Percentiles rank a stretch among this genome's conserved stretches.
These are phyloP conservation scores for Xanthoconium separans DNA, from an alignment of 1,284 basidiomycete species.

Conservation along the genomic window DNA sequence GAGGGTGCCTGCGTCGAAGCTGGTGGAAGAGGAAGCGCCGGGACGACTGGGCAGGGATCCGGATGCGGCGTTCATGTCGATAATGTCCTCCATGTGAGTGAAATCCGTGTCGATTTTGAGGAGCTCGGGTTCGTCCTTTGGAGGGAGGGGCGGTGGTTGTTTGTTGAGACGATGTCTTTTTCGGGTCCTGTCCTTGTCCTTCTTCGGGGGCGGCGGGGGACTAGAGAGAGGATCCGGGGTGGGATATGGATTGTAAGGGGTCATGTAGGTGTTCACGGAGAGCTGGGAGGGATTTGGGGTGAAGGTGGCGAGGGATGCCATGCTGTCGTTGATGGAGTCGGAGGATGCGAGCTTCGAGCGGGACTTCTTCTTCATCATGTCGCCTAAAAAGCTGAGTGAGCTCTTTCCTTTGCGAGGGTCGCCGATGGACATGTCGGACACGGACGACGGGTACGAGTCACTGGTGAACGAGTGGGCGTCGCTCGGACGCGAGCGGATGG, in stretches of 20 bases:
- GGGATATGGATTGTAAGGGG: conserved; percentile 14
- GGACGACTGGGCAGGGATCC: conserved; percentile 8
- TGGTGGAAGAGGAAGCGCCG: conserved; percentile 17
- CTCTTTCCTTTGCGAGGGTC: conserved; percentile 35
- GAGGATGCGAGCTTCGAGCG: conserved; percentile 32
- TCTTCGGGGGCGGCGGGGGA: conserved; percentile 32
- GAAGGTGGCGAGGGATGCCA: conserved; percentile 16
- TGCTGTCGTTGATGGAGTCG: conserved; percentile 24
- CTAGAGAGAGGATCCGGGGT: conserved; percentile 18
- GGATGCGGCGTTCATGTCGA: conserved; percentile 44
- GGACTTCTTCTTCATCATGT: conserved; percentile 34
- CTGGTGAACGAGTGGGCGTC: conserved; percentile 39
- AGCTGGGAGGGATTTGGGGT: conserved; percentile 25
- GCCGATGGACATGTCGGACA: conserved; percentile 30
- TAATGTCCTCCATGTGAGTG: conserved; percentile 81
- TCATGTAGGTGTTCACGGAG: conserved; percentile 23
- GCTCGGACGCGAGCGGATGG: conserved; percentile 37
- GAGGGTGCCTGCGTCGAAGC: conserved; percentile 25
- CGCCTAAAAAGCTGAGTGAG: conserved; percentile 30
- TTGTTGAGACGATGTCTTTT: conserved; percentile 25
- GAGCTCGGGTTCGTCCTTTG: conserved; percentile 14
- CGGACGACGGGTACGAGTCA: conserved; percentile 32
- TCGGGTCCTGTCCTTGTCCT: conserved; percentile 20
- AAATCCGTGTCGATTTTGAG: conserved; percentile 74
- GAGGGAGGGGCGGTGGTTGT: conserved; percentile 12